phyloP scores from a whole-genome alignment of 176 grass and related monocot genomes.

The Urochloa ruziziensis region DNA sequence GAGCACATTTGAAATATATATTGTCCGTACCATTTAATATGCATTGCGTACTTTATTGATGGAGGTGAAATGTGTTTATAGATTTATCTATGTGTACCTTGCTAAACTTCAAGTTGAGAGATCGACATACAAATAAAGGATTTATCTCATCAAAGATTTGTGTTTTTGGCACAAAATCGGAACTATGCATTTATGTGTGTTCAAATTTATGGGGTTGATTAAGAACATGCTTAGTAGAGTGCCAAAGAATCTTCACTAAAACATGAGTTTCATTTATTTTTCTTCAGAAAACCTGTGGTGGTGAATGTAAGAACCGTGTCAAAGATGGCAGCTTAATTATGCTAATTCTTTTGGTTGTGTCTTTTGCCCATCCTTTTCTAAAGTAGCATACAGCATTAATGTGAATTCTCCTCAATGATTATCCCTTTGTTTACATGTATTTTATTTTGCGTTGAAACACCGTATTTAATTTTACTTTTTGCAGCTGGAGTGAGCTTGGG shows the following conservation, averaged over 20 bases:
- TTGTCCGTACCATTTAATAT: neutral
- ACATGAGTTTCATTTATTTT: conserved; percentile 1
- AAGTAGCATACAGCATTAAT: conserved; percentile 35
- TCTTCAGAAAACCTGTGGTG: conserved; percentile 13
- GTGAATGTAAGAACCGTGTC: conserved; percentile 23
- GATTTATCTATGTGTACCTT: neutral
- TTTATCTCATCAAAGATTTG: neutral
- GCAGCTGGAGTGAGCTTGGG: conserved; percentile 42
- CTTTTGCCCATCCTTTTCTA: conserved; percentile 23
- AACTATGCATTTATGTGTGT: neutral
- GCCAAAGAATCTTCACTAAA: neutral
- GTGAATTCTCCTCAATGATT: conserved; percentile 33
- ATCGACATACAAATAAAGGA: neutral
- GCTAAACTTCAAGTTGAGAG: neutral
- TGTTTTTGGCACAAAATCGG: neutral
- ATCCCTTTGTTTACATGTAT: conserved; percentile 23
- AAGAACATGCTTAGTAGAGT: neutral
- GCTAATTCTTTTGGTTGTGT: conserved; percentile 30
- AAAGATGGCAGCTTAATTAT: conserved; percentile 45
- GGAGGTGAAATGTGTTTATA: neutral
- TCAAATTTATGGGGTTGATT: neutral
- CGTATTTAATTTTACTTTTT: conserved; percentile 26
- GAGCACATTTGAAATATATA: neutral
- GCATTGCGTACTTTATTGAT: neutral
- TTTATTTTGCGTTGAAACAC: conserved; percentile 14